Percentiles rank a stretch among this genome's conserved stretches.
These are phyloP conservation scores for Bothriochloa decipiens DNA, from an alignment of 176 grass and related monocot species.

Conservation along the genomic window DNA sequence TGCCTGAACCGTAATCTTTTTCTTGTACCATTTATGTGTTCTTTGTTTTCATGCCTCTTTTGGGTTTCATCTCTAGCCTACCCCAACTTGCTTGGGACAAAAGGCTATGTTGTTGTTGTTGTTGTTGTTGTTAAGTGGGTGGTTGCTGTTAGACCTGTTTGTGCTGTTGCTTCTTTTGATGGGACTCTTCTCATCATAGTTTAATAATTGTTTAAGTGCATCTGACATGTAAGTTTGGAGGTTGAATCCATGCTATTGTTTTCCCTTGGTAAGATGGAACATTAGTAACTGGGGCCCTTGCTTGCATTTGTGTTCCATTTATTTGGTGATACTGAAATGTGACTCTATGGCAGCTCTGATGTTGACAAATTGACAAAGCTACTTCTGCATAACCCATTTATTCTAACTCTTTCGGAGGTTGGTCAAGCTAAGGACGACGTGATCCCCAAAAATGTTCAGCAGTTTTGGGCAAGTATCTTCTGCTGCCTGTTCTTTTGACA, in stretches of 20 bases:
- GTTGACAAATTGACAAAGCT: conserved; percentile 91
- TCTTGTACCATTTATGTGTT: too few relatives aligned
- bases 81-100: too few relatives aligned
- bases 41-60: too few relatives aligned
- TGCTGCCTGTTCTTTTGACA: not conserved
- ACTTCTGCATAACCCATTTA: conserved; percentile 87
- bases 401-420: conserved; percentile 84
- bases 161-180: conserved; percentile 8
- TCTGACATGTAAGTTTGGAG: not conserved
- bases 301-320: conserved; percentile 31
- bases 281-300: not conserved
- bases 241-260: conserved; percentile 8
- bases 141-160: conserved; percentile 21
- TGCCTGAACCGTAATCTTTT: too few relatives aligned
- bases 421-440: conserved; percentile 69
- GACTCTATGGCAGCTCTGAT: conserved; percentile 61
- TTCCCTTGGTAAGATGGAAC: not conserved
- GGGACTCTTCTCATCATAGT: conserved; percentile 8
- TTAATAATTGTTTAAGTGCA: not conserved
- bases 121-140: too few relatives aligned
- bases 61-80: too few relatives aligned
- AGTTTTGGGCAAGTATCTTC: conserved; percentile 71
- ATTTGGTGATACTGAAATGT: conserved; percentile 31
- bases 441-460: conserved; percentile 82
- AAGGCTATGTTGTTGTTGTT: too few relatives aligned